A percentile compares a stretch with the other conserved stretches of the same genome.
Conservation (phyloP, 2,329 filamentous ascomycete genomes). For the Penicillium sp. region DNA sequence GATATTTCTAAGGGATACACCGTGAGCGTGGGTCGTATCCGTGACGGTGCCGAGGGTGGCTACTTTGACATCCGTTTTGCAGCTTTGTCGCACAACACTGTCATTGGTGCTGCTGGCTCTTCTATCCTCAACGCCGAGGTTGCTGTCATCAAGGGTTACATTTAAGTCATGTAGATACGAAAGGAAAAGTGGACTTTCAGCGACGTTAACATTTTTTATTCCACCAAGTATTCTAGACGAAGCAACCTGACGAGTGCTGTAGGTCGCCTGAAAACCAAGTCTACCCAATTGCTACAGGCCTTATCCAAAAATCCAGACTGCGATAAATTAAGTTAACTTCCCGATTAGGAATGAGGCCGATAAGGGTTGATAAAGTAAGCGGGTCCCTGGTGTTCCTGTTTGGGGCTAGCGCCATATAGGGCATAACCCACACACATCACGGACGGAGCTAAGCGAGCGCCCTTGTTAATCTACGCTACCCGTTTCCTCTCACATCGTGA, state of each 20-base stretch:
- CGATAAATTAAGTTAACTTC: slow-evolving; percentile 1
- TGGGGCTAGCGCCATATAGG: slow-evolving; percentile 32
- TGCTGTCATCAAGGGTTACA: slow-evolving; percentile 83
- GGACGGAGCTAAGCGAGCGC: slow-evolving; percentile 33
- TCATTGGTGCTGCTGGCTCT: slow-evolving; percentile 94
- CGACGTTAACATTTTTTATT: slow-evolving; percentile 16
- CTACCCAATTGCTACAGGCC: background rate
- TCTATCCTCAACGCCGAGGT: slow-evolving; percentile 95
- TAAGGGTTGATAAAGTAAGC: slow-evolving; percentile 7
- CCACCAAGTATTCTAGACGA: background rate
- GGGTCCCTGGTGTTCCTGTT: slow-evolving; percentile 16
- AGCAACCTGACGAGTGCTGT: background rate
- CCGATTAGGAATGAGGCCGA: slow-evolving; percentile 7
- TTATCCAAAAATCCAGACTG: no score
- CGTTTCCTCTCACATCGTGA: slow-evolving; percentile 28
- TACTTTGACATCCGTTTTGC: slow-evolving; percentile 97
- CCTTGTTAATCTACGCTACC: slow-evolving; percentile 20
- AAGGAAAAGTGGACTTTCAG: slow-evolving; percentile 18
- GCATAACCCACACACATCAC: slow-evolving; percentile 27
- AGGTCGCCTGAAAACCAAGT: background rate
- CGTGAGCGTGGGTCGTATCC: slow-evolving; percentile 83
- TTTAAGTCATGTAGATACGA: slow-evolving; percentile 49
- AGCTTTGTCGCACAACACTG: slow-evolving; percentile 85
- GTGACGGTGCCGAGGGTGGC: slow-evolving; percentile 76
- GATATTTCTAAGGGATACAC: slow-evolving; percentile 85